phyloP scores from a whole-genome alignment of 2,329 filamentous ascomycete species.

The Xylaria arbuscula region DNA sequence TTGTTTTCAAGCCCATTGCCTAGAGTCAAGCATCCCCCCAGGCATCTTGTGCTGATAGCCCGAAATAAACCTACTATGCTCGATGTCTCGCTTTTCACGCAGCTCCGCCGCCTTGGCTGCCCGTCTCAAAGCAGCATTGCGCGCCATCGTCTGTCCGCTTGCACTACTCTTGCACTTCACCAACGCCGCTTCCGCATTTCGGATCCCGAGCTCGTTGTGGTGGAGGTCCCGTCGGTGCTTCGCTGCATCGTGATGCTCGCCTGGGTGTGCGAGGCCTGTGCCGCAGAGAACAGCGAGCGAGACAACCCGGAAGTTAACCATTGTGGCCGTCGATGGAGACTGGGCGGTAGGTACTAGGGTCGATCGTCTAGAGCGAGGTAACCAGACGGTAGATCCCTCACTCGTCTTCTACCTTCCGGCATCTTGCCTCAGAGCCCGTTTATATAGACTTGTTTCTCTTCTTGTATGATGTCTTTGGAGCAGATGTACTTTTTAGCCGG shows the following conservation, averaged over 20 bases:
- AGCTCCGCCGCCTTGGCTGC: constrained; percentile 50
- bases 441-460: constrained; percentile 21
- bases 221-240: constrained; percentile 47
- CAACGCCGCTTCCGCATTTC: constrained; percentile 50
- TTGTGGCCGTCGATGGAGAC: constrained; percentile 18
- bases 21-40: too few relatives aligned
- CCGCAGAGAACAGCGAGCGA: constrained; percentile 31
- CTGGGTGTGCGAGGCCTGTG: constrained; percentile 51
- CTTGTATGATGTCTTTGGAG: neutral
- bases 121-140: constrained; percentile 51
- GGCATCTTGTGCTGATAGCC: neutral
- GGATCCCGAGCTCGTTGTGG: constrained; percentile 49
- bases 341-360: neutral
- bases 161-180: constrained; percentile 49
- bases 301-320: constrained; percentile 29
- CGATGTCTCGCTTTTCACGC: constrained; percentile 49
- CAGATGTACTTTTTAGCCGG: constrained; percentile 24
- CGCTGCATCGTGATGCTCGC: constrained; percentile 49
- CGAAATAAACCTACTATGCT: constrained; percentile 35
- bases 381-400: neutral
- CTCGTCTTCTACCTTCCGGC: neutral
- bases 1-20: neutral
- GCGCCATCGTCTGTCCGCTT: constrained; percentile 51
- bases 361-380: neutral
- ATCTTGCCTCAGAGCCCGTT: neutral